These are phyloP conservation scores for Pyrenophora graminea DNA, from an alignment of 2,329 filamentous ascomycete species.

Conservation along the genomic window DNA sequence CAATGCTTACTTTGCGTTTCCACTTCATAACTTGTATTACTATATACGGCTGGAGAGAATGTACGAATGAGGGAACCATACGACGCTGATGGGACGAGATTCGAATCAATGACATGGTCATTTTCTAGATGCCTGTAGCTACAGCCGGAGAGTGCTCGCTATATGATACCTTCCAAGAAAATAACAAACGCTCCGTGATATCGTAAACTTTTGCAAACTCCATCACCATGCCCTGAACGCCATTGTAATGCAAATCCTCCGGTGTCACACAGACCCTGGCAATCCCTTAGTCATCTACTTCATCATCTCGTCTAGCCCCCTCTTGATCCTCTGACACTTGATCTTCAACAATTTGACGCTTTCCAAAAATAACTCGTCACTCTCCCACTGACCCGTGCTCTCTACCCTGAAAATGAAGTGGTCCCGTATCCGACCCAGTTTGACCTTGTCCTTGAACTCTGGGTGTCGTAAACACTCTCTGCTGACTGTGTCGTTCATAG, in stretches of 20 bases:
- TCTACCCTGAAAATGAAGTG: slow-evolving; percentile 98
- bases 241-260: slow-evolving; percentile 26
- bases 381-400: slow-evolving; percentile 93
- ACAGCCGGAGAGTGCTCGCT: neutral
- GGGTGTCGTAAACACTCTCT: slow-evolving; percentile 88
- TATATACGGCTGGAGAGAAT: too few species aligned
- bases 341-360: slow-evolving; percentile 81
- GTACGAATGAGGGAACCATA: too few species aligned
- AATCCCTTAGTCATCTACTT: slow-evolving; percentile 16
- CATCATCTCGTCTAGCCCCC: slow-evolving; percentile 62
- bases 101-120: slow-evolving; percentile 1
- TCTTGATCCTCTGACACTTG: slow-evolving; percentile 77
- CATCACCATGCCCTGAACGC: slow-evolving; percentile 27
- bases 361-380: slow-evolving; percentile 91
- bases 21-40: too few species aligned
- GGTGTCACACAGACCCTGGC: neutral
- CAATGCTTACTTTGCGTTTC: too few species aligned
- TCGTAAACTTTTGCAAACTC: slow-evolving; percentile 26
- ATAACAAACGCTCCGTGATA: slow-evolving; percentile 20
- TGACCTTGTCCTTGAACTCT: slow-evolving; percentile 95
- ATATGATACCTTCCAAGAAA: neutral
- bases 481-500: slow-evolving; percentile 94
- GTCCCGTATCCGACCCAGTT: slow-evolving; percentile 84
- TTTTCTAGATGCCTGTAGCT: neutral
- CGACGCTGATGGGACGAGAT: too few species aligned